A percentile compares a stretch with the other conserved stretches of the same genome.
These are phyloP conservation scores for Oenanthe sinensis DNA, from an alignment of 129 eudicot genomes.

Conservation along the genomic window DNA sequence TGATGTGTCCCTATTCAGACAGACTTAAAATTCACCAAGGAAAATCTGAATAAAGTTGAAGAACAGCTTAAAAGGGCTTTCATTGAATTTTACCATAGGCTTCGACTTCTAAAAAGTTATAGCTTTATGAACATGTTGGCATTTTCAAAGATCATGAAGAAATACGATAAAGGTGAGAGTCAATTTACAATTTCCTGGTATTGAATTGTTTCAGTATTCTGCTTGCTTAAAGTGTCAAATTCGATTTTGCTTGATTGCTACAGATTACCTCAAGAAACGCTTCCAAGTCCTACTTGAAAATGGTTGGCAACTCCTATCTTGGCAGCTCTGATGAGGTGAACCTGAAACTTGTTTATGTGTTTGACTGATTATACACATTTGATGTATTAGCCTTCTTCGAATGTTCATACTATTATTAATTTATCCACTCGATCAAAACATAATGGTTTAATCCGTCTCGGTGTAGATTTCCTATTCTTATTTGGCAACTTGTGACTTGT, in stretches of 20 bases:
- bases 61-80: slow-evolving; percentile 32
- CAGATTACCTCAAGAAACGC: slow-evolving; percentile 51
- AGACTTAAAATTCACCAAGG: slow-evolving; percentile 24
- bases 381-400: background rate
- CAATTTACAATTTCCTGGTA: background rate
- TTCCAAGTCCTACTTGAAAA: slow-evolving; percentile 38
- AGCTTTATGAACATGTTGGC: slow-evolving; percentile 49
- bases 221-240: background rate
- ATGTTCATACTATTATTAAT: background rate
- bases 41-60: slow-evolving; percentile 33
- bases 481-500: background rate
- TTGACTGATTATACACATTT: background rate
- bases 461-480: background rate
- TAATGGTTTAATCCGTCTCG: background rate
- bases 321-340: slow-evolving; percentile 55
- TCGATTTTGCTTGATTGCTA: slow-evolving; percentile 8
- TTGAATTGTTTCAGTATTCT: background rate
- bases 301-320: slow-evolving; percentile 55
- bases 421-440: background rate
- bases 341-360: background rate
- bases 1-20: slow-evolving; percentile 23
- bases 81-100: slow-evolving; percentile 41
- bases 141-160: slow-evolving; percentile 54
- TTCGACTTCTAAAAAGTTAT: slow-evolving; percentile 42
- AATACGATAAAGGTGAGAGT: slow-evolving; percentile 54